Conservation (phyloP, 805 yeast genomes). For the Limtongia smithiae region DNA sequence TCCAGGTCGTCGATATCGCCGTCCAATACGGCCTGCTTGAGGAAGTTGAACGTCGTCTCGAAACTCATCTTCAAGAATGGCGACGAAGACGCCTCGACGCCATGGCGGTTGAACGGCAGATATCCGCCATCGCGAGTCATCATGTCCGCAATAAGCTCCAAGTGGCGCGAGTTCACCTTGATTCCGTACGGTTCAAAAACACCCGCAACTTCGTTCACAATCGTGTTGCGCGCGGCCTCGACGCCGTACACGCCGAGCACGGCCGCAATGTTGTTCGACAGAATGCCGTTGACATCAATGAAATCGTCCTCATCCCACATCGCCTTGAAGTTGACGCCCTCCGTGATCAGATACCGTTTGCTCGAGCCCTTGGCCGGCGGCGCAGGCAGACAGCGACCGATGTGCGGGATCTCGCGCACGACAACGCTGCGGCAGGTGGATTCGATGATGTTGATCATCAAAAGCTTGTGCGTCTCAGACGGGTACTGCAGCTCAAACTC, state of each 20-base stretch:
- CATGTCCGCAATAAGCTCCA: conserved; percentile 96
- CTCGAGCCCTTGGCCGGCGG: conserved; percentile 21
- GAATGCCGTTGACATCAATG: conserved; percentile 81
- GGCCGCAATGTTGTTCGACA: conserved; percentile 89
- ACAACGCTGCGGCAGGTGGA: conserved; percentile 84
- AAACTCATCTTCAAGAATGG: conserved; percentile 98
- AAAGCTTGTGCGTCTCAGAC: conserved; percentile 82
- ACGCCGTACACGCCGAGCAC: conserved; percentile 92
- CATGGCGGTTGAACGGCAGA: conserved; percentile 95
- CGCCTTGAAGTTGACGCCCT: conserved; percentile 95
- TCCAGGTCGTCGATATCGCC: conserved; percentile 84
- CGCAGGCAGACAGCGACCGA: conserved; percentile 69
- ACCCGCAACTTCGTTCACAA: conserved; percentile 90
- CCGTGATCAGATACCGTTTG: conserved; percentile 77
- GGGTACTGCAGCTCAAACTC: conserved; percentile 79
- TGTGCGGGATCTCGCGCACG: conserved; percentile 84
- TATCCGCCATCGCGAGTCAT: conserved; percentile 99
- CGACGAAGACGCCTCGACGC: conserved; percentile 92
- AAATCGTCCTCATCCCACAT: conserved; percentile 98
- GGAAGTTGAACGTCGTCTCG: conserved; percentile 96
- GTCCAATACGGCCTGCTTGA: conserved; percentile 92
- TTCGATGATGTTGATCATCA: conserved; percentile 96
- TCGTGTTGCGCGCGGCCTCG: conserved; percentile 97
- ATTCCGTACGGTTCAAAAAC: conserved; percentile 97
- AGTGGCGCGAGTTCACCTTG: conserved; percentile 85